Percentiles rank a stretch among this genome's conserved stretches.
phyloP scores from a whole-genome alignment of 2,329 filamentous ascomycete genomes.

The Paraconiothyrium brasiliense region DNA sequence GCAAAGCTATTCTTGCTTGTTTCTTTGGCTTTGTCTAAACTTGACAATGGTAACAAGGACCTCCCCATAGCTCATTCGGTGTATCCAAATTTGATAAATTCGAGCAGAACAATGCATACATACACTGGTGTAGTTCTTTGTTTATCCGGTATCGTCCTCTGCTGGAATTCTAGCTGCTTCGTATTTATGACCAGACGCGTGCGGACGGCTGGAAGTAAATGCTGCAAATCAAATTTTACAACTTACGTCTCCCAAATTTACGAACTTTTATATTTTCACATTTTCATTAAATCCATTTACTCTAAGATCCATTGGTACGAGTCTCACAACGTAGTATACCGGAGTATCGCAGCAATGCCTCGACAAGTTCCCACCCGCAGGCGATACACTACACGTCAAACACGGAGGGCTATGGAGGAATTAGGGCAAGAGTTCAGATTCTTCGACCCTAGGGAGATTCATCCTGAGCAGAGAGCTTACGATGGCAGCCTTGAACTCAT shows the following conservation, averaged over 20 bases:
- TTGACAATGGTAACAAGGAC: neutral
- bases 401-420: too few relatives aligned
- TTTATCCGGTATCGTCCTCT: neutral
- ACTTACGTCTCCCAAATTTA: neutral
- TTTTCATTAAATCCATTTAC: neutral
- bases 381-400: neutral
- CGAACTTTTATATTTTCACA: neutral
- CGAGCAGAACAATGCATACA: neutral
- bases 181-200: neutral
- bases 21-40: neutral
- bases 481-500: neutral
- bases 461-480: neutral
- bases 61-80: neutral
- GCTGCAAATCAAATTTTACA: neutral
- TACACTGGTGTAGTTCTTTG: neutral
- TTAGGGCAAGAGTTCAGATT: neutral
- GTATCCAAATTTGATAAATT: neutral
- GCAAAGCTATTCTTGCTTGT: neutral
- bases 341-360: neutral
- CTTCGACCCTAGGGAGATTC: neutral
- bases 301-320: neutral
- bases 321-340: neutral
- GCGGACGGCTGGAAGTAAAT: neutral
- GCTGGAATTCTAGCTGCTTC: neutral
- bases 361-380: neutral